A percentile compares a stretch with the other conserved stretches of the same genome.
These are phyloP conservation scores for Pestalotiopsis sp. DNA, from an alignment of 2,329 filamentous ascomycete genomes.

Conservation along the genomic window DNA sequence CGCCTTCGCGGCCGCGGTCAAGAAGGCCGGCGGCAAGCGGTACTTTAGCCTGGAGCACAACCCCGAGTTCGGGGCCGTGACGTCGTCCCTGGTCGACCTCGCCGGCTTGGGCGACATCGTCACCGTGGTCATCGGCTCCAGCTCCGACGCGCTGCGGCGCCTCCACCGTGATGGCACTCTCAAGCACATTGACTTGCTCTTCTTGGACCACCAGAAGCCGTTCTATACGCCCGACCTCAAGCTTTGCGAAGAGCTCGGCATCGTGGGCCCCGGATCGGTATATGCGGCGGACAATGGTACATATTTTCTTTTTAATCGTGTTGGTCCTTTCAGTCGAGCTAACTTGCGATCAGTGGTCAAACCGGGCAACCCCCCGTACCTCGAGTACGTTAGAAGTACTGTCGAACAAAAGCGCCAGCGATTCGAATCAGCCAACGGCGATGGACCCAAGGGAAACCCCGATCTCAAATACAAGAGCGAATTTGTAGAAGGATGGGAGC, in stretches of 20 bases:
- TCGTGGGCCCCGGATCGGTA: conserved; percentile 65
- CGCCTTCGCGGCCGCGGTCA: conserved; percentile 70
- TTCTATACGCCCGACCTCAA: conserved; percentile 76
- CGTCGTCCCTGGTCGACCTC: conserved; percentile 69
- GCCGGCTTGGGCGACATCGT: conserved; percentile 74
- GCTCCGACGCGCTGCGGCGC: conserved; percentile 65
- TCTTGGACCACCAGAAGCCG: conserved; percentile 82
- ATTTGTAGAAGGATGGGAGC: conserved; percentile 67
- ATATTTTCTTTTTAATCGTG: conserved; percentile 1
- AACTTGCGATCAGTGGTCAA: conserved; percentile 53
- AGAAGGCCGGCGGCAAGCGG: conserved; percentile 61
- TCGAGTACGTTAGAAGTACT: conserved; percentile 70
- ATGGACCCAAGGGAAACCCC: conserved; percentile 56
- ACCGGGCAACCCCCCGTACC: conserved; percentile 71
- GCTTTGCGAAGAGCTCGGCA: conserved; percentile 70
- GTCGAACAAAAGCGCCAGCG: conserved; percentile 62
- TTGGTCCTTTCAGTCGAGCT: background rate
- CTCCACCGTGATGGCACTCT: conserved; percentile 58
- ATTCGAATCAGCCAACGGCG: conserved; percentile 31
- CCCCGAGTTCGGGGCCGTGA: conserved; percentile 73
- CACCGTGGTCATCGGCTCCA: conserved; percentile 70
- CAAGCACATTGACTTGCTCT: conserved; percentile 69
- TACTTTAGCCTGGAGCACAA: conserved; percentile 77
- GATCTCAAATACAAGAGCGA: conserved; percentile 67
- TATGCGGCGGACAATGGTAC: conserved; percentile 67